Evolutionary conservation across 345 rosid species (phyloP).

Genomic region (Camelina neglecta): DNA sequence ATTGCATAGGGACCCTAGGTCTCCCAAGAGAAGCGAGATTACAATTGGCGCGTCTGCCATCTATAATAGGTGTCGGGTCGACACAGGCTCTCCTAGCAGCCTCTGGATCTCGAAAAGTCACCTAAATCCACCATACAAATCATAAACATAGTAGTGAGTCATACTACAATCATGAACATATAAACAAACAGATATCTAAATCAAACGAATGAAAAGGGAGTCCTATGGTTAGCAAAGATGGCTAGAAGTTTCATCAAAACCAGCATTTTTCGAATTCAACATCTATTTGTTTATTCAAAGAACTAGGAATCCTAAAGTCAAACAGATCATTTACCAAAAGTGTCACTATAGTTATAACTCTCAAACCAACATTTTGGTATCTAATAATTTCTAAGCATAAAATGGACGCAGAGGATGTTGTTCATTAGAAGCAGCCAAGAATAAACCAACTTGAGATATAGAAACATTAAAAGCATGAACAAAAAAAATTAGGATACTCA

Average conservation of each 20-base stretch:
- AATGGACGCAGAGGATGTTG: constrained; percentile 26
- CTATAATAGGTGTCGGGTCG: constrained; percentile 83
- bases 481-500: constrained; percentile 52
- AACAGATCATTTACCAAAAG: neutral
- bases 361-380: neutral
- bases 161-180: constrained; percentile 40
- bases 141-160: constrained; percentile 49
- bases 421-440: neutral
- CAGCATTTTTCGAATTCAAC: neutral
- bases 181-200: neutral
- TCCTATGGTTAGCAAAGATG: constrained; percentile 4
- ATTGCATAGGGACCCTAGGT: constrained; percentile 62
- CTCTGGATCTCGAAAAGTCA: constrained; percentile 95
- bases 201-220: neutral
- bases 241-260: constrained; percentile 18
- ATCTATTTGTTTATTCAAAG: neutral
- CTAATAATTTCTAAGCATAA: constrained; percentile 21
- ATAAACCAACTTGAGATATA: neutral
- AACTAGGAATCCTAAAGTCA: constrained; percentile 4
- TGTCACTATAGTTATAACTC: neutral
- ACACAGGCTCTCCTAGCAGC: constrained; percentile 94
- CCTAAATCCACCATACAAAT: constrained; percentile 85
- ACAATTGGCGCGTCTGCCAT: constrained; percentile 96
- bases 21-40: constrained; percentile 96
- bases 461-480: neutral